These are phyloP conservation scores for Cyberlindnera euphorbiiphila DNA, from an alignment of 805 yeast species.

Conservation along the genomic window DNA sequence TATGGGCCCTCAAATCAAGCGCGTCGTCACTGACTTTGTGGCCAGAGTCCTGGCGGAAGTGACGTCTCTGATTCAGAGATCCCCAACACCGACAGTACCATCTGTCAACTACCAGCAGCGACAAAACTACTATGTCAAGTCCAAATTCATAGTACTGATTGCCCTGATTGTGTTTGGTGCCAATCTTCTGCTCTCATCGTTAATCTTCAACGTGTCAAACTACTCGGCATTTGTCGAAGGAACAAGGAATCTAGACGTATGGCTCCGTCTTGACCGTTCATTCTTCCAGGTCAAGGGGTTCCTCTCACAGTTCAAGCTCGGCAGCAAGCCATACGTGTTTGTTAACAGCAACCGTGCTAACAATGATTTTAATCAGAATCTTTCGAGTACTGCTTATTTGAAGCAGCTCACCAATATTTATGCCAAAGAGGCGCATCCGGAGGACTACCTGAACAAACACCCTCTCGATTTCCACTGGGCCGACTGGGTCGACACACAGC, in stretches of 20 bases:
- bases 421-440: conserved; percentile 17
- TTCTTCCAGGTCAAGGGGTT: conserved; percentile 22
- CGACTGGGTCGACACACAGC: conserved; percentile 30
- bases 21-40: conserved; percentile 3
- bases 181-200: conserved; percentile 20
- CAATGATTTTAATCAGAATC: conserved; percentile 17
- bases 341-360: conserved; percentile 8
- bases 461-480: conserved; percentile 31
- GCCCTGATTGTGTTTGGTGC: conserved; percentile 22
- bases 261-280: conserved; percentile 19
- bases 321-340: conserved; percentile 1
- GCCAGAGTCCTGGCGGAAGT: conserved; percentile 8
- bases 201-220: conserved; percentile 21
- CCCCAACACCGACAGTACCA: conserved; percentile 2
- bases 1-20: conserved; percentile 8
- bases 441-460: conserved; percentile 10
- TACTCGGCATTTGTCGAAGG: conserved; percentile 20
- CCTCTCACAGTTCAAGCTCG: conserved; percentile 20
- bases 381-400: conserved; percentile 19
- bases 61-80: conserved; percentile 2
- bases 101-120: conserved; percentile 9
- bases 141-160: conserved; percentile 22
- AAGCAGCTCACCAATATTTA: conserved; percentile 12
- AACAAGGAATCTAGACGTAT: conserved; percentile 18
- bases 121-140: conserved; percentile 22